Conservation (phyloP, 1,139 yeast species). For the Geotrichum carabidarum region DNA sequence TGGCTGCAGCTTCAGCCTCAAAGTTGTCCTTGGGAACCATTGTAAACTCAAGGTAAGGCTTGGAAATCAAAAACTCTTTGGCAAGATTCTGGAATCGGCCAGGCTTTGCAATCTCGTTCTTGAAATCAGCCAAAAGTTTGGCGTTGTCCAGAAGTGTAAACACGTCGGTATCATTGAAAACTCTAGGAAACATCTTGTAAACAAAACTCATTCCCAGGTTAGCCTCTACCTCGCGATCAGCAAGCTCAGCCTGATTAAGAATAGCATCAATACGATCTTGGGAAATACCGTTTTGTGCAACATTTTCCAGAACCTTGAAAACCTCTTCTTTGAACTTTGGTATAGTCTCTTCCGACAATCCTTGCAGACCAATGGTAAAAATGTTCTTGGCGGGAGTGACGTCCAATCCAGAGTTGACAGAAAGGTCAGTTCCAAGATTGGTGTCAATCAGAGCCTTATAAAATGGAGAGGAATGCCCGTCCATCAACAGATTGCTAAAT, state of each 20-base stretch:
- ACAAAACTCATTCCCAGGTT: slow-evolving; percentile 82
- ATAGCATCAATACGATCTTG: slow-evolving; percentile 71
- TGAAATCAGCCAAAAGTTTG: slow-evolving; percentile 53
- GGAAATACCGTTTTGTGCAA: slow-evolving; percentile 45
- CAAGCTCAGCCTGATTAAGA: slow-evolving; percentile 78
- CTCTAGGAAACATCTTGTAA: slow-evolving; percentile 69
- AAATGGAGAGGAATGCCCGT: slow-evolving; percentile 89
- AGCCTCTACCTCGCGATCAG: slow-evolving; percentile 81
- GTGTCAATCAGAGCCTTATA: slow-evolving; percentile 80
- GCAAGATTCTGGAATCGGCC: slow-evolving; percentile 53
- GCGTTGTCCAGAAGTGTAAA: slow-evolving; percentile 63
- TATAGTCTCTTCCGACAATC: slow-evolving; percentile 52
- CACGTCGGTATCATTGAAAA: slow-evolving; percentile 77
- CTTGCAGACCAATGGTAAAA: slow-evolving; percentile 83
- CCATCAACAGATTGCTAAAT: slow-evolving; percentile 66
- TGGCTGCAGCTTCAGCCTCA: slow-evolving; percentile 45
- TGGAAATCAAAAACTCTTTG: slow-evolving; percentile 46
- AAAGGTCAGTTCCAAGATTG: slow-evolving; percentile 79
- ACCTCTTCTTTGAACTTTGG: slow-evolving; percentile 45
- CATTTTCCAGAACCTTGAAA: slow-evolving; percentile 35
- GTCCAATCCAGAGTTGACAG: slow-evolving; percentile 86
- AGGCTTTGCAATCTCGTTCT: slow-evolving; percentile 56
- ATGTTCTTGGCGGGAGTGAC: slow-evolving; percentile 72
- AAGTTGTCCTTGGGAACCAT: slow-evolving; percentile 67
- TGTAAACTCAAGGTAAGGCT: slow-evolving; percentile 62